Evolutionary conservation across 2,329 filamentous ascomycete genomes (phyloP).

Genomic region (Juglanconis juglandina): DNA sequence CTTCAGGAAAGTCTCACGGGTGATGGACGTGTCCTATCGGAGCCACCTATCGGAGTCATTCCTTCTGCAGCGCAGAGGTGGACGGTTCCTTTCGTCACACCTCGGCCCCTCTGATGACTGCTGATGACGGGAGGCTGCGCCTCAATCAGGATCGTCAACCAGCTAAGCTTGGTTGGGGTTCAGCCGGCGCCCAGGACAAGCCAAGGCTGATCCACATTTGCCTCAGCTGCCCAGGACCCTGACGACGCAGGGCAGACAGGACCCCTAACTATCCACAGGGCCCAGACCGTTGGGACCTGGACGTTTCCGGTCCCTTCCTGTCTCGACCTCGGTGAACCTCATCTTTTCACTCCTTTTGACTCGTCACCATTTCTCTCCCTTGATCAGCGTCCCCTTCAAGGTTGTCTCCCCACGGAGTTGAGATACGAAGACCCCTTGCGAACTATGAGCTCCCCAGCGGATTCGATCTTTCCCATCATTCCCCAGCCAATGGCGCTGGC

Average conservation of each 20-base stretch:
- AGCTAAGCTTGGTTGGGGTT: not conserved
- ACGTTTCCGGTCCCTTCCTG: not conserved
- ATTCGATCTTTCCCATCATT: slow-evolving; percentile 10
- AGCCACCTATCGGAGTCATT: no score
- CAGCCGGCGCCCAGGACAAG: not conserved
- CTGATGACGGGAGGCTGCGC: not conserved
- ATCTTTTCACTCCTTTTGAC: no score
- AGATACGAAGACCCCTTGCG: not conserved
- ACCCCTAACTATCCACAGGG: not conserved
- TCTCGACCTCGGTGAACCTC: not conserved
- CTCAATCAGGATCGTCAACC: not conserved
- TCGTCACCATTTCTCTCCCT: not conserved
- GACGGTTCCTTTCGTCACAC: no score
- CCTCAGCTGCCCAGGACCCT: not conserved
- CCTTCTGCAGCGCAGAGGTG: no score
- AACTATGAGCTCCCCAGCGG: slow-evolving; percentile 10
- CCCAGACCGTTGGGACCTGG: not conserved
- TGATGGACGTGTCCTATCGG: no score
- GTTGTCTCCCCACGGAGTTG: not conserved
- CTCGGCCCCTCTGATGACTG: not conserved
- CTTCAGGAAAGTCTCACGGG: no score
- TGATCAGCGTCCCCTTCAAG: not conserved
- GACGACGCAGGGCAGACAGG: not conserved
- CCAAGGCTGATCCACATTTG: not conserved
- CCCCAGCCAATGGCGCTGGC: slow-evolving; percentile 18